phyloP scores from a whole-genome alignment of 2,329 filamentous ascomycete genomes.

The Diaporthe sp. region DNA sequence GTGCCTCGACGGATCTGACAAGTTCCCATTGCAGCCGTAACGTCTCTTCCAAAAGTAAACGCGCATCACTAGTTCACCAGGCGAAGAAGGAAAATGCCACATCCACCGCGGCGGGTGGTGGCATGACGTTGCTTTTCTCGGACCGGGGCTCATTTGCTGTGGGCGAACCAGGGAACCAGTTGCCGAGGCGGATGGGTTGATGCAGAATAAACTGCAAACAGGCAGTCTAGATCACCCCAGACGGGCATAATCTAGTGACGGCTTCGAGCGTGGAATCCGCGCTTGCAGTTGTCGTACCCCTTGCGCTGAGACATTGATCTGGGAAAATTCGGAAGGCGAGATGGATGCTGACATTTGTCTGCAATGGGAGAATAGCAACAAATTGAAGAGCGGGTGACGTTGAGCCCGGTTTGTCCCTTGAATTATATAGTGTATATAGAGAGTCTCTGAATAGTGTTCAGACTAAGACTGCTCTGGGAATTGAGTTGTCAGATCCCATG shows the following conservation, averaged over 20 bases:
- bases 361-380: not conserved
- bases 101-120: not conserved
- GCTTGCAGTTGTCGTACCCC: not conserved
- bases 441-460: not conserved
- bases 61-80: conserved; percentile 9
- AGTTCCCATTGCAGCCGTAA: not conserved
- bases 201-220: conserved; percentile 9
- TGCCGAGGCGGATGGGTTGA: conserved; percentile 5
- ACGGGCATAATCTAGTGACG: conserved; percentile 2
- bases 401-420: not conserved
- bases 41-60: conserved; percentile 21
- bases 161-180: not conserved
- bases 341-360: not conserved
- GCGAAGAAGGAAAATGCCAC: not conserved
- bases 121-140: conserved; percentile 13
- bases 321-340: conserved; percentile 4
- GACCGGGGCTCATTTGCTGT: not conserved
- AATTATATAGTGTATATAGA: not conserved
- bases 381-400: not conserved
- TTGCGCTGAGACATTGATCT: conserved; percentile 16
- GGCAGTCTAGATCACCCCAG: not conserved
- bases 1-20: not conserved
- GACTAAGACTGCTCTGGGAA: not conserved
- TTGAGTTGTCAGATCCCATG: not conserved
- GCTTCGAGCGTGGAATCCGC: not conserved